Conservation (phyloP, 495 filamentous ascomycete genomes). For the Aspergillus sclerotiicarbonarius region DNA sequence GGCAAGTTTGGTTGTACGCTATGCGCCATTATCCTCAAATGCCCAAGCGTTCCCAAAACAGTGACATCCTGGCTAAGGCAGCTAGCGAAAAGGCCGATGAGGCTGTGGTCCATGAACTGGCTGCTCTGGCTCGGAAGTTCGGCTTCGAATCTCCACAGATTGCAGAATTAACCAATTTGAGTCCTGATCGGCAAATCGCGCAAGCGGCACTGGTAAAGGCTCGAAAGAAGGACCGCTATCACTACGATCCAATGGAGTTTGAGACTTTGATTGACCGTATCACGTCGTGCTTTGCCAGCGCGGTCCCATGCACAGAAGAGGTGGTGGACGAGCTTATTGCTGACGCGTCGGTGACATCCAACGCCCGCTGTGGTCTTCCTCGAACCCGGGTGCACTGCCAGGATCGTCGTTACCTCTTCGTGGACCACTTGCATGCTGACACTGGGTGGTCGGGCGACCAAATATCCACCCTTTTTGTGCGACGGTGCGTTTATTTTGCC, state of each 20-base stretch:
- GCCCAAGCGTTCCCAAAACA: conserved; percentile 15
- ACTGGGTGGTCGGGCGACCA: conserved; percentile 12
- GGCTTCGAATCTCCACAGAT: conserved; percentile 30
- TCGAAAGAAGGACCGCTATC: conserved; percentile 27
- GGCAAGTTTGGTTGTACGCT: conserved; percentile 27
- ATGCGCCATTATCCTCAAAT: conserved; percentile 31
- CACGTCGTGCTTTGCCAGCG: conserved; percentile 18
- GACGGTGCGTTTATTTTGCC: conserved; percentile 32
- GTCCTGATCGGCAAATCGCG: conserved; percentile 31
- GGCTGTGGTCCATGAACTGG: conserved; percentile 27
- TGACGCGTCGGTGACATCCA: conserved; percentile 13
- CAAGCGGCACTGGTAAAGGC: conserved; percentile 30
- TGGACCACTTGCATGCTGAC: conserved; percentile 26
- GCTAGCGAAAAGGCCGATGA: conserved; percentile 24
- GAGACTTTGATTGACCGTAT: conserved; percentile 23
- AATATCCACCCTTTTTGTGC: conserved; percentile 31
- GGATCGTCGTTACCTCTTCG: conserved; percentile 26
- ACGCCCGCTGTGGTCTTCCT: conserved; percentile 21
- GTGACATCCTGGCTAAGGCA: conserved; percentile 22
- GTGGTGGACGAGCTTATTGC: conserved; percentile 6
- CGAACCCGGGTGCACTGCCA: conserved; percentile 16
- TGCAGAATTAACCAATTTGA: conserved; percentile 18
- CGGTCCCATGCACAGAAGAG: conserved; percentile 15
- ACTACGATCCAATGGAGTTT: conserved; percentile 24
- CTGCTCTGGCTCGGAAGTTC: conserved; percentile 24